These are phyloP conservation scores for Westerdykella sp. DNA, from an alignment of 2,329 filamentous ascomycete species.

Conservation along the genomic window DNA sequence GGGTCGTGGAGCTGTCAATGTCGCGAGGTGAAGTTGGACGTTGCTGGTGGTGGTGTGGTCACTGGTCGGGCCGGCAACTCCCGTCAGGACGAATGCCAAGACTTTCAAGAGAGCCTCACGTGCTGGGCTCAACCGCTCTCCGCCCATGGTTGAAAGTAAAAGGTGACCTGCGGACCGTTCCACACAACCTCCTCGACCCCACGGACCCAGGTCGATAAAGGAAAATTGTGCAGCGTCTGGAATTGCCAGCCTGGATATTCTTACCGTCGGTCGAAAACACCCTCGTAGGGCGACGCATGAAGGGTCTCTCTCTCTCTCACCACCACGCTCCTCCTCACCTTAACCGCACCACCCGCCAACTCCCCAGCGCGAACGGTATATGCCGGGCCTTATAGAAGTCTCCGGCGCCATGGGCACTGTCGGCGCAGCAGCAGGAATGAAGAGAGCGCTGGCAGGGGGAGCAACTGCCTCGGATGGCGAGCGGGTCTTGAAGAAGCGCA, in stretches of 20 bases:
- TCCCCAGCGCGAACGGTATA: constrained; percentile 15
- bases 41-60: constrained; percentile 15
- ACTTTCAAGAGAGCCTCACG: background rate
- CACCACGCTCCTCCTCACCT: background rate
- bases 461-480: constrained; percentile 15
- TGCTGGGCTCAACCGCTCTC: no score
- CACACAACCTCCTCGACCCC: no score
- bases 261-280: no score
- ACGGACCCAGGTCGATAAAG: no score
- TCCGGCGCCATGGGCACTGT: constrained; percentile 10
- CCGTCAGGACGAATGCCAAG: constrained; percentile 1
- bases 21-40: constrained; percentile 19
- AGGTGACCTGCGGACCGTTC: no score
- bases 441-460: constrained; percentile 24
- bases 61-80: constrained; percentile 1
- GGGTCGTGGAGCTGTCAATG: constrained; percentile 25
- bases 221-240: no score
- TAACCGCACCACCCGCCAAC: background rate
- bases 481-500: constrained; percentile 30
- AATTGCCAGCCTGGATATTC: no score
- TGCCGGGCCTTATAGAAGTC: constrained; percentile 24
- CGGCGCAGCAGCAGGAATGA: constrained; percentile 30
- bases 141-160: no score
- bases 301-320: background rate
- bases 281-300: background rate